phyloP scores from a whole-genome alignment of 371 early-diverging fungal genomes.

The Mucor ambiguus region DNA sequence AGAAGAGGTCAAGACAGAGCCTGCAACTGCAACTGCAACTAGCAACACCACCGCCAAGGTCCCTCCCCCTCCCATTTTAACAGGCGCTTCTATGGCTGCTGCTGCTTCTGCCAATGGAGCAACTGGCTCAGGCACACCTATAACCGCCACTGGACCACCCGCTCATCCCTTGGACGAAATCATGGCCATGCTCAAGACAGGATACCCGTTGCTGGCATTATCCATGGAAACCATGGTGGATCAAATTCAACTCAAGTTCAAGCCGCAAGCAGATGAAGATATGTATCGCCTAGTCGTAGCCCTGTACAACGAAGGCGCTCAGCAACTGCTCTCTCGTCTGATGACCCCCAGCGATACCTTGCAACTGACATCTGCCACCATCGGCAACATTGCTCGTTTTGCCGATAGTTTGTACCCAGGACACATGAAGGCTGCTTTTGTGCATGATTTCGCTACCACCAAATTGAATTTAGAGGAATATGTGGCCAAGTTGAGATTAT shows the following conservation, averaged over 20 bases:
- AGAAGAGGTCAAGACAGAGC: constrained; percentile 9
- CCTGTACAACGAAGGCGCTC: constrained; percentile 86
- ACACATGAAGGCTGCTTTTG: constrained; percentile 79
- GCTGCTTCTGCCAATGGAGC: background rate
- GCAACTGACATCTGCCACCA: constrained; percentile 71
- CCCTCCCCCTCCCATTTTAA: background rate
- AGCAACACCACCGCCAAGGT: background rate
- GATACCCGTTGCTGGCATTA: constrained; percentile 90
- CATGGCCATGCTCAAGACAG: constrained; percentile 95
- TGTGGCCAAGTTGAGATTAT: constrained; percentile 77
- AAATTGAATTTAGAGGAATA: constrained; percentile 82
- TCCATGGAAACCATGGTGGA: constrained; percentile 98
- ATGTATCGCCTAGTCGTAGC: constrained; percentile 93
- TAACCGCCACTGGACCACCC: background rate
- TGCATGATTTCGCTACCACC: constrained; percentile 83
- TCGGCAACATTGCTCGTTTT: constrained; percentile 80
- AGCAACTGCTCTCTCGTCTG: constrained; percentile 67
- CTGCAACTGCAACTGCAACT: background rate
- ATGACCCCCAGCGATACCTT: constrained; percentile 63
- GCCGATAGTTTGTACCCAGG: constrained; percentile 84
- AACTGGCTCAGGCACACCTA: constrained; percentile 5
- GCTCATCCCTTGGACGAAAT: constrained; percentile 85
- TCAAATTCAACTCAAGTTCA: constrained; percentile 89
- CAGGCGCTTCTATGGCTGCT: background rate
- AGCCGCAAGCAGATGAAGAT: constrained; percentile 94